These are phyloP conservation scores for Podaxis carcinomalis DNA, from an alignment of 768 basidiomycete genomes.

Conservation along the genomic window DNA sequence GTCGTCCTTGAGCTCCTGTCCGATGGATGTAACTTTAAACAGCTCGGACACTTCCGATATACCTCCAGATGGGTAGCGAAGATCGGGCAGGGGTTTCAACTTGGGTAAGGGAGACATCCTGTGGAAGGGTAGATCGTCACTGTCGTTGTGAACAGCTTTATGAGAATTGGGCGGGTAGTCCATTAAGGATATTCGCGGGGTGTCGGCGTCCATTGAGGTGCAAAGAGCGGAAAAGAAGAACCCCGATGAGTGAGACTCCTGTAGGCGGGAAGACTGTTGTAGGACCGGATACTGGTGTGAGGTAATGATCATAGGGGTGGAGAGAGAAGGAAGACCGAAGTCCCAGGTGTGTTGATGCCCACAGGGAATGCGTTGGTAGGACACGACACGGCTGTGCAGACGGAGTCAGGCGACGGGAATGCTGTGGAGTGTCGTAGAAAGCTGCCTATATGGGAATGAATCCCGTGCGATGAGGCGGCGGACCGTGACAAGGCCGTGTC, in stretches of 20 bases:
- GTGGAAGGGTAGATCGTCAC: neutral
- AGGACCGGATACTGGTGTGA: neutral
- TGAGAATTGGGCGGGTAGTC: neutral
- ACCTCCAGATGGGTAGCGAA: neutral
- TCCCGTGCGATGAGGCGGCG: neutral
- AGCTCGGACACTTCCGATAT: slow-evolving; percentile 7
- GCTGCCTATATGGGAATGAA: neutral
- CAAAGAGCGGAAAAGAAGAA: neutral
- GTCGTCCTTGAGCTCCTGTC: neutral
- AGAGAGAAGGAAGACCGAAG: neutral
- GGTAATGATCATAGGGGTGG: neutral
- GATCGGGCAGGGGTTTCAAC: neutral
- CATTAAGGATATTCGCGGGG: neutral
- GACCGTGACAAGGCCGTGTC: neutral
- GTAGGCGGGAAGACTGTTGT: neutral
- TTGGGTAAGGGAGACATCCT: neutral
- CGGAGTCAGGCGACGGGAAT: neutral
- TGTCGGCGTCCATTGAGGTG: neutral
- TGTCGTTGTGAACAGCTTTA: neutral
- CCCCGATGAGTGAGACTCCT: neutral
- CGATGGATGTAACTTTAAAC: slow-evolving; percentile 2
- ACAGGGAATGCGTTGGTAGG: neutral
- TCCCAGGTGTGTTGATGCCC: neutral
- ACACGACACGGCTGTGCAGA: neutral
- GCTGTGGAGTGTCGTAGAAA: neutral